Conservation (phyloP, 192 early-diverging fungal genomes). For the Linnemannia elongata region DNA sequence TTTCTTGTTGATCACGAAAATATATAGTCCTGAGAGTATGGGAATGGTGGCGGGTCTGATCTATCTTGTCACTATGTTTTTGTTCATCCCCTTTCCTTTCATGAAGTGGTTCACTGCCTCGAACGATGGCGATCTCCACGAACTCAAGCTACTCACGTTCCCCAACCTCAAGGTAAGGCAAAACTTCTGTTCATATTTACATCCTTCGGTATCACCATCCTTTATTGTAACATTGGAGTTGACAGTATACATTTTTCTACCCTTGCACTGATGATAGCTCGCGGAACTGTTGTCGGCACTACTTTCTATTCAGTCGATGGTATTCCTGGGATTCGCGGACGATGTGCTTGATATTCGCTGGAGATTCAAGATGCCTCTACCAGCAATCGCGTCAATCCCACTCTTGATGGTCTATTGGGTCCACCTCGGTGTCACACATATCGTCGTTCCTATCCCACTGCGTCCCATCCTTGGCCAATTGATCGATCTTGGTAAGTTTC, state of each 20-base stretch:
- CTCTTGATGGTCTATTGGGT: constrained; percentile 95
- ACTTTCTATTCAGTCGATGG: constrained; percentile 95
- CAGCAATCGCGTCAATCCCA: constrained; percentile 92
- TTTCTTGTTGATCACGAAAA: not conserved
- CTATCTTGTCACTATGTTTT: constrained; percentile 88
- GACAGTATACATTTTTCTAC: not conserved
- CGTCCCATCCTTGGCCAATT: constrained; percentile 77
- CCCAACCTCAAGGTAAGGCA: constrained; percentile 77
- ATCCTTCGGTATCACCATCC: not conserved
- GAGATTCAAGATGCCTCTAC: constrained; percentile 96
- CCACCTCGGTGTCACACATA: constrained; percentile 87
- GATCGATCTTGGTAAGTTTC: constrained; percentile 80
- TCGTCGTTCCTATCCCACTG: constrained; percentile 89
- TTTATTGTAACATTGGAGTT: not conserved
- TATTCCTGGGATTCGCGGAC: constrained; percentile 97
- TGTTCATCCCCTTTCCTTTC: constrained; percentile 97
- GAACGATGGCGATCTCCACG: constrained; percentile 49
- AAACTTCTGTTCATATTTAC: too few species aligned
- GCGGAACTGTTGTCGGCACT: constrained; percentile 94
- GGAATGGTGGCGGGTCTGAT: constrained; percentile 90
- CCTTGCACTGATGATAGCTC: constrained; percentile 65
- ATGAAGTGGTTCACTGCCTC: constrained; percentile 79
- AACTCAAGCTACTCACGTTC: constrained; percentile 66
- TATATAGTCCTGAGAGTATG: constrained; percentile 90
- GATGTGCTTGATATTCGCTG: constrained; percentile 97